Evolutionary conservation across 2,329 filamentous ascomycete species (phyloP).

Genomic region (Trichophaea hybrida): DNA sequence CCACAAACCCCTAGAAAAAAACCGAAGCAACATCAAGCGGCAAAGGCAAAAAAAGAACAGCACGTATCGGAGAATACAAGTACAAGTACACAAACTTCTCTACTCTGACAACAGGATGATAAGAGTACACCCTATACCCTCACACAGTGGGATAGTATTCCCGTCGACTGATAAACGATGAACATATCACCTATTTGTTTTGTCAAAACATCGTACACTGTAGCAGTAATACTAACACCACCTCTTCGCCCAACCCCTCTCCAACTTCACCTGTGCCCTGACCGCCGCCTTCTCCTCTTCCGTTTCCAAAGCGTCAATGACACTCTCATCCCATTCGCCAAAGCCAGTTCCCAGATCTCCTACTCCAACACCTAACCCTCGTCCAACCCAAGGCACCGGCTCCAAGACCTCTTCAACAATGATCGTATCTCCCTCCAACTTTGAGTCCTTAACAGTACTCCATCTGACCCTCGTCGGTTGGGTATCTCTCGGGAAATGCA

Average conservation of each 20-base stretch:
- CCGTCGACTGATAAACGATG: too few relatives aligned
- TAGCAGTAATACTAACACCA: not conserved
- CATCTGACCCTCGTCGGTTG: slow-evolving; percentile 79
- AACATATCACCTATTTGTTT: too few relatives aligned
- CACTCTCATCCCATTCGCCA: slow-evolving; percentile 7
- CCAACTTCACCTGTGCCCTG: slow-evolving; percentile 13
- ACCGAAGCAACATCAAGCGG: too few relatives aligned
- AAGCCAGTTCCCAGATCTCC: slow-evolving; percentile 10
- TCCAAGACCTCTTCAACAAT: slow-evolving; percentile 17
- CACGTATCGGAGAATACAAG: too few relatives aligned
- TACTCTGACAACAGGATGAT: too few relatives aligned
- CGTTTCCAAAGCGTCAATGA: slow-evolving; percentile 15
- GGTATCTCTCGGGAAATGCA: slow-evolving; percentile 77
- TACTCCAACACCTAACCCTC: slow-evolving; percentile 6
- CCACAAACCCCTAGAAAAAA: too few relatives aligned
- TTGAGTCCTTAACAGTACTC: slow-evolving; percentile 15
- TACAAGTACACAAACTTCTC: too few relatives aligned
- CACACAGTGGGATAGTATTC: too few relatives aligned
- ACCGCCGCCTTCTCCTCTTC: slow-evolving; percentile 20
- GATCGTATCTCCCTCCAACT: not conserved
- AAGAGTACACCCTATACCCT: too few relatives aligned
- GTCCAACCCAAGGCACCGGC: slow-evolving; percentile 6
- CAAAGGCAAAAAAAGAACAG: too few relatives aligned
- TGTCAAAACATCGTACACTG: too few relatives aligned
- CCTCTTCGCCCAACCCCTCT: slow-evolving; percentile 9